Conservation (phyloP, 352 stramenopile genomes). For the Peronospora belbahrii region DNA sequence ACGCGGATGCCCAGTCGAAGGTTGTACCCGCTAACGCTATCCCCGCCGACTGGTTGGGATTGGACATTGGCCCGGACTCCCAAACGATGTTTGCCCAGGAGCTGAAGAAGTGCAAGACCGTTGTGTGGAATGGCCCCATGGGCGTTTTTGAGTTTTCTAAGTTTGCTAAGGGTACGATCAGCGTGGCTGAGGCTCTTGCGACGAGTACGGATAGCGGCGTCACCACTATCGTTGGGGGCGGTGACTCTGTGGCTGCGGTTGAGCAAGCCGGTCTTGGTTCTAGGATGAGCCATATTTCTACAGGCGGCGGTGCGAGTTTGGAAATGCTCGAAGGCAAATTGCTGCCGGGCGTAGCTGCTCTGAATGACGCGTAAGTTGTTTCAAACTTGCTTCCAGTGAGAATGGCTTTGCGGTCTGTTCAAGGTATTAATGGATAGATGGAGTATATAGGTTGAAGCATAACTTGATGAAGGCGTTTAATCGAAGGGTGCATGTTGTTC, state of each 20-base stretch:
- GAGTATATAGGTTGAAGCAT: neutral
- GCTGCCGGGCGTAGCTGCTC: conserved; percentile 94
- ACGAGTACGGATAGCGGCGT: conserved; percentile 72
- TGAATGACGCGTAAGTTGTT: conserved; percentile 47
- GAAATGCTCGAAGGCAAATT: conserved; percentile 98
- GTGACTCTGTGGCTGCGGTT: conserved; percentile 93
- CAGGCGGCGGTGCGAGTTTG: conserved; percentile 96
- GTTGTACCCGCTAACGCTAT: conserved; percentile 79
- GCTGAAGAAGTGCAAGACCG: conserved; percentile 87
- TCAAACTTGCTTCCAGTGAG: neutral
- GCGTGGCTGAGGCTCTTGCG: conserved; percentile 88
- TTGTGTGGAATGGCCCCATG: conserved; percentile 94
- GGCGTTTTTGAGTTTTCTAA: conserved; percentile 97
- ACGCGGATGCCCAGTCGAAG: conserved; percentile 53
- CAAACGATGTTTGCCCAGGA: conserved; percentile 62
- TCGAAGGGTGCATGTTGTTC: neutral
- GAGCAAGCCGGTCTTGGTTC: conserved; percentile 88
- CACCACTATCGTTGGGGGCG: conserved; percentile 90
- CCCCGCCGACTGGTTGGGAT: conserved; percentile 93
- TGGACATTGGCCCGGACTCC: conserved; percentile 77
- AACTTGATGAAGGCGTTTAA: neutral
- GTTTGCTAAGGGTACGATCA: conserved; percentile 92
- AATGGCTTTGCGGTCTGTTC: neutral
- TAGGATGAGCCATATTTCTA: conserved; percentile 96
- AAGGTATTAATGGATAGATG: neutral